phyloP scores from a whole-genome alignment of 2,329 filamentous ascomycete genomes.

The Leptographium galeiforme region DNA sequence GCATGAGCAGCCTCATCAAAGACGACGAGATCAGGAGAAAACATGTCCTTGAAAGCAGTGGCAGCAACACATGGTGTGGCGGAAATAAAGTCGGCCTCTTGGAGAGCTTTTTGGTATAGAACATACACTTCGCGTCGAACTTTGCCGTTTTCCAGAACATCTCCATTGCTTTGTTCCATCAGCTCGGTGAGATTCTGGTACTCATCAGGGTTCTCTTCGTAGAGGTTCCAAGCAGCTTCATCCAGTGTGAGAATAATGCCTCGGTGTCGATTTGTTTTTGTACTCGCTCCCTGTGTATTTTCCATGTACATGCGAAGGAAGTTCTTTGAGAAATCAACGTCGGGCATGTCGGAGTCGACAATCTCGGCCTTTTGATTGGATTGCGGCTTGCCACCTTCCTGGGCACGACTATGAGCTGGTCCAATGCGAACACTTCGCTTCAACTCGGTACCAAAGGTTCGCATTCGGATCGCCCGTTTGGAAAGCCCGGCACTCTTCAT shows the following conservation, averaged over 20 bases:
- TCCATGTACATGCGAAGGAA: slow-evolving; percentile 22
- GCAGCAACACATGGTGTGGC: slow-evolving; percentile 31
- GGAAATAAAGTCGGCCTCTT: slow-evolving; percentile 28
- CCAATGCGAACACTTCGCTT: slow-evolving; percentile 5
- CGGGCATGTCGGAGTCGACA: slow-evolving; percentile 1
- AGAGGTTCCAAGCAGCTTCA: slow-evolving; percentile 28
- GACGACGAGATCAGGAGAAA: slow-evolving; percentile 73
- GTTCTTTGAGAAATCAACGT: slow-evolving; percentile 15
- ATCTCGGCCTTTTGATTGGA: background rate
- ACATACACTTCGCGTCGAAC: slow-evolving; percentile 16
- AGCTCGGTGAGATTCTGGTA: slow-evolving; percentile 23
- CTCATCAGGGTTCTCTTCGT: slow-evolving; percentile 17
- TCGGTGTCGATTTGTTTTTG: background rate
- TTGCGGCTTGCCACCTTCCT: background rate
- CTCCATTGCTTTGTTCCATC: slow-evolving; percentile 18
- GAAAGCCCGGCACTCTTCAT: slow-evolving; percentile 22
- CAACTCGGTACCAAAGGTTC: slow-evolving; percentile 11
- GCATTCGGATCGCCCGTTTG: slow-evolving; percentile 12
- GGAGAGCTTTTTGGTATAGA: slow-evolving; percentile 25
- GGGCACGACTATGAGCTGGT: background rate
- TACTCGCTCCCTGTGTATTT: background rate
- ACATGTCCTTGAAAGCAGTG: slow-evolving; percentile 31
- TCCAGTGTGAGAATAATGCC: slow-evolving; percentile 24
- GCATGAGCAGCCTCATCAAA: slow-evolving; percentile 55
- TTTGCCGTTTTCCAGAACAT: slow-evolving; percentile 12